These are phyloP conservation scores for Aegilops tauschii DNA, from an alignment of 176 grass and related monocot genomes.

Conservation along the genomic window DNA sequence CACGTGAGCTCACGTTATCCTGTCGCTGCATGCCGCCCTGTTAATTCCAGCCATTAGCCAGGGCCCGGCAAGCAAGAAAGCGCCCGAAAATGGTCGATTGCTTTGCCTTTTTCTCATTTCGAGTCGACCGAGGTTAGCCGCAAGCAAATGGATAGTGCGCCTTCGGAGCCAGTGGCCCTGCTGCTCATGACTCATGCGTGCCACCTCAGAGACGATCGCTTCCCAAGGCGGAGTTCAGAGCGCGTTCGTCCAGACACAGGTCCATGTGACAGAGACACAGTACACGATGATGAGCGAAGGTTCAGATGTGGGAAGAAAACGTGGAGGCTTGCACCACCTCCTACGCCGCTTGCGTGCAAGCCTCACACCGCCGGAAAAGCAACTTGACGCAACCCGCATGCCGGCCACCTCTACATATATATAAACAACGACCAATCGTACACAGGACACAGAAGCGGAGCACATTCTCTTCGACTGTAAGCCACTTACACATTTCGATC, in stretches of 20 bases:
- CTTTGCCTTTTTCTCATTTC: background rate
- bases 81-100: background rate
- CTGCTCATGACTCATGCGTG: background rate
- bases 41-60: background rate
- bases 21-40: background rate
- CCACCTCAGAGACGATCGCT: background rate
- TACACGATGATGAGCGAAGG: background rate
- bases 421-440: slow-evolving; percentile 17
- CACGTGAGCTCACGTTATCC: slow-evolving; percentile 29
- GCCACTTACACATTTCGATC: no score
- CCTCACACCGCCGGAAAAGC: background rate
- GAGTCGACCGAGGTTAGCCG: background rate
- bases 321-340: slow-evolving; percentile 19
- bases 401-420: background rate
- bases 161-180: background rate
- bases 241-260: background rate
- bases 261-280: background rate
- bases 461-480: background rate
- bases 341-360: slow-evolving; percentile 43
- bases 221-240: background rate
- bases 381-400: background rate
- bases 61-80: background rate
- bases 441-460: background rate
- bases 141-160: background rate
- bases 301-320: slow-evolving; percentile 18